Base-by-base conservation (phyloP, 2,329 filamentous ascomycete species). In the Ustulina deusta region DNA sequence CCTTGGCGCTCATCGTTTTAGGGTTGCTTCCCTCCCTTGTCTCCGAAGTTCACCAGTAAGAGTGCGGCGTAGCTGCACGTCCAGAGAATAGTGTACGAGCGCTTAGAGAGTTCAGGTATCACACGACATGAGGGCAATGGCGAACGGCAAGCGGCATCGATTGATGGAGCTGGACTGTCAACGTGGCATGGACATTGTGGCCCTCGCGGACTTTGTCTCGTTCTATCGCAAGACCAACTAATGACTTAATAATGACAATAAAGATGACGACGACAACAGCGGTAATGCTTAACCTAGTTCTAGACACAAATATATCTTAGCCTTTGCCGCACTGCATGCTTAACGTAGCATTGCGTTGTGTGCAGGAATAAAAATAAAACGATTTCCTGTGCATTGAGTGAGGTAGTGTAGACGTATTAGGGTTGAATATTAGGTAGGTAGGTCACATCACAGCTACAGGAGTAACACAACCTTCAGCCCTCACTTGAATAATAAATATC, bases 341-440 rank as follows among this genome's bases (percentile, higher is more conserved):
- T 42, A 49, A 63, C 54, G 54, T 61, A 56, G 64, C 64, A 66
- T 52, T 49, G 64, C 65, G 54, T 63, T 63, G 38, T 20, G 59
- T 61, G 38, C 61, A 36, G 52, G 25, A 68, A 59, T 57, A 48
- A 55, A 68, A 61, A 65, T 61, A 58, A 61, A 58, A 51, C 13
- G 62, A 68, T 61, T 61, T 61, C 38, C 57, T 61, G 54, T 66
- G 66, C 66, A 63, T 59, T 38, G 44, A 44, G 57, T 52, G 56
- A 54, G 22, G 17, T 25, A 42, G 56, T n/a, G 57, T 49, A 46
- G 27, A 58, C 52, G 65, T 51, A 55, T 59, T 46, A 58, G 57
- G 54, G 51, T 59, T 52, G 55, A 49, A 56, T 40, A 63, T 32
- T 22, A 48, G 36, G 44, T 11, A 7, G 55, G 52, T 17, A 20